Evolutionary conservation across 1,284 basidiomycete species (phyloP).

Genomic region (Stygiomarasmius scandens): DNA sequence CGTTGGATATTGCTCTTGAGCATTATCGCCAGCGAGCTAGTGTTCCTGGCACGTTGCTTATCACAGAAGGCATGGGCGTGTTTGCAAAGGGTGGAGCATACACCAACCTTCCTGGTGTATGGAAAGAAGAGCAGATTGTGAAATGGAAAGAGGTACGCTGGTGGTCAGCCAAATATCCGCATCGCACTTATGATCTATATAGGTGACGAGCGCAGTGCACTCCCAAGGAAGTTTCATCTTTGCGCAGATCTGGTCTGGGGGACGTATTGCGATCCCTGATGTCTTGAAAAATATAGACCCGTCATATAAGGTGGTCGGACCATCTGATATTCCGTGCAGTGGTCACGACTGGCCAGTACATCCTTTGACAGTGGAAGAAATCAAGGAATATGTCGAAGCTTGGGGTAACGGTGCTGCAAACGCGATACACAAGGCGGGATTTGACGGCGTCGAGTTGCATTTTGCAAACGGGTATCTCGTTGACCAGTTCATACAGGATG

Average conservation of each 20-base stretch:
- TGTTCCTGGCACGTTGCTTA: conserved; percentile 43
- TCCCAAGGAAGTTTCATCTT: conserved; percentile 44
- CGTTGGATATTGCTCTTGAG: conserved; percentile 25
- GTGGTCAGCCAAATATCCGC: too few relatives aligned
- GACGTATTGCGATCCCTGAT: conserved; percentile 2
- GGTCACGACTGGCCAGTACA: conserved; percentile 25
- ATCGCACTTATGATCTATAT: too few relatives aligned
- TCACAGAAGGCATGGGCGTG: conserved; percentile 48
- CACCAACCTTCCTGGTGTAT: conserved; percentile 40
- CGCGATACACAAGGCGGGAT: conserved; percentile 41
- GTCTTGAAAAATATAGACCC: conserved; percentile 1
- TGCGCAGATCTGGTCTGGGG: conserved; percentile 47
- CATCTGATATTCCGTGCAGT: conserved; percentile 39
- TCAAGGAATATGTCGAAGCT: conserved; percentile 37
- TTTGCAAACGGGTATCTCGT: conserved; percentile 38
- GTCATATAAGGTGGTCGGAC: conserved; percentile 27
- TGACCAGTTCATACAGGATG: conserved; percentile 40
- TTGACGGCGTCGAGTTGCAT: conserved; percentile 44
- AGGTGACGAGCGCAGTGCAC: conserved; percentile 35
- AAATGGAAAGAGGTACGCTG: conserved; percentile 44
- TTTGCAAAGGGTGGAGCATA: conserved; percentile 36
- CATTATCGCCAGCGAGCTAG: conserved; percentile 21
- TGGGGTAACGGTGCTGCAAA: conserved; percentile 38
- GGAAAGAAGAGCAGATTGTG: conserved; percentile 40
- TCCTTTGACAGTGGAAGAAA: conserved; percentile 35